Evolutionary conservation across 75 land plant genomes (phyloP).

Genomic region (Selaginella tamariscina): DNA sequence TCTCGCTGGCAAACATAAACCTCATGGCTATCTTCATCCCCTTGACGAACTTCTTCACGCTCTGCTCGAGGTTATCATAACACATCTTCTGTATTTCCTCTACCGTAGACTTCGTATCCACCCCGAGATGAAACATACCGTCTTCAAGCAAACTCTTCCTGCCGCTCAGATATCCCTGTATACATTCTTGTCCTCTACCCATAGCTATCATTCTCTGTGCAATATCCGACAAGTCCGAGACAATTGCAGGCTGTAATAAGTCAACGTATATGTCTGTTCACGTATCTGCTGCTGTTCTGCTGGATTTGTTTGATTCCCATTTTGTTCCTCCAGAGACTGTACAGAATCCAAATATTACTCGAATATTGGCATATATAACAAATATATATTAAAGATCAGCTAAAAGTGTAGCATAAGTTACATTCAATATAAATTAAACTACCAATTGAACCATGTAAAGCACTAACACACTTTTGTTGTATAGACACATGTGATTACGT

Average conservation of each 20-base stretch:
- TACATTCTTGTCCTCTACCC: background rate
- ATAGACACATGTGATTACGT: no score
- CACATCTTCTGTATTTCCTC: slow-evolving; percentile 70
- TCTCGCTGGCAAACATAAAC: slow-evolving; percentile 42
- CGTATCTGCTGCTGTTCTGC: background rate
- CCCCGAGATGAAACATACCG: slow-evolving; percentile 24
- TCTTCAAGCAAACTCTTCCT: background rate
- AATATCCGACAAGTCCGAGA: background rate
- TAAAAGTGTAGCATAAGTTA: no score
- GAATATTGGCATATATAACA: no score
- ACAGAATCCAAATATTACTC: no score
- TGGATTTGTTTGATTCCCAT: background rate
- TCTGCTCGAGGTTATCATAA: slow-evolving; percentile 43
- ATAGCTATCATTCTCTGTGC: background rate
- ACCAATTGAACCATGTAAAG: no score
- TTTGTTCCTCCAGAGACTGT: no score
- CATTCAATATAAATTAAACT: no score
- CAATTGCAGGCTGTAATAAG: background rate
- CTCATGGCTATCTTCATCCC: slow-evolving; percentile 31
- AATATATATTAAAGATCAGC: no score
- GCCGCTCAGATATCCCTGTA: background rate
- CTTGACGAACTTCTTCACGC: slow-evolving; percentile 58
- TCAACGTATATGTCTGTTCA: background rate
- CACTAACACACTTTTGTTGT: no score
- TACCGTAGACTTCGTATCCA: slow-evolving; percentile 47